A percentile compares a stretch with the other conserved stretches of the same genome.
These are phyloP conservation scores for Pseudoneurospora amorphoporcata DNA, from an alignment of 495 filamentous ascomycete genomes.

Conservation along the genomic window DNA sequence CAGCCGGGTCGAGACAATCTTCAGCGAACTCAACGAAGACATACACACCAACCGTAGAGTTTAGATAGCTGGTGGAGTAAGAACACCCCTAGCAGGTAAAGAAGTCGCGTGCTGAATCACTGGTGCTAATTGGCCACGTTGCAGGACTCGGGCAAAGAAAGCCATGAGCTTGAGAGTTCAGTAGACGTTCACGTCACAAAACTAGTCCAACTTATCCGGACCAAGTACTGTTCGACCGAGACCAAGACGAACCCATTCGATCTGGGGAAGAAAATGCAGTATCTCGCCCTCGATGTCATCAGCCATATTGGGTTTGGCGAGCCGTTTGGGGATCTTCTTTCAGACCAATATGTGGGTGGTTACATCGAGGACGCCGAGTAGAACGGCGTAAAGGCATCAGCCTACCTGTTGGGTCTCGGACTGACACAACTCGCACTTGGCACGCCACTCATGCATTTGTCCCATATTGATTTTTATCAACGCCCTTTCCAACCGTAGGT, in stretches of 20 bases:
- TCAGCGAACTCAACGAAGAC: slow-evolving; percentile 22
- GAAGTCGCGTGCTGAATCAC: not conserved
- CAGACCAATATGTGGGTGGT: slow-evolving; percentile 21
- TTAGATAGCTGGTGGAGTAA: slow-evolving; percentile 29
- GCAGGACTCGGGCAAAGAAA: slow-evolving; percentile 36
- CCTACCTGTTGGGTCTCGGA: slow-evolving; percentile 2
- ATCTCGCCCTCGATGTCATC: slow-evolving; percentile 34
- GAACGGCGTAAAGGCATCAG: slow-evolving; percentile 4
- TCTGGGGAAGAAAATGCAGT: slow-evolving; percentile 29
- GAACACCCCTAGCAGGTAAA: slow-evolving; percentile 3
- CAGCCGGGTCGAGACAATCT: slow-evolving; percentile 24
- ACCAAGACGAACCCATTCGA: slow-evolving; percentile 29
- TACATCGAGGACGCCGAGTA: slow-evolving; percentile 19
- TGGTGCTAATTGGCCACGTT: not conserved
- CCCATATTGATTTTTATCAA: too few relatives aligned
- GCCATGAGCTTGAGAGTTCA: slow-evolving; percentile 26
- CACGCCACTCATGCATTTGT: slow-evolving; percentile 1
- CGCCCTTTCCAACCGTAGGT: too few relatives aligned
- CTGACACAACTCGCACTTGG: slow-evolving; percentile 10
- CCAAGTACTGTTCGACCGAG: slow-evolving; percentile 33
- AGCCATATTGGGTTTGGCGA: slow-evolving; percentile 25
- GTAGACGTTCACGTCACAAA: slow-evolving; percentile 30
- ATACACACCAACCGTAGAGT: slow-evolving; percentile 23
- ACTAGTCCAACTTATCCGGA: slow-evolving; percentile 31
- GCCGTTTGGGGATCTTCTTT: slow-evolving; percentile 24